These are phyloP conservation scores for Colletotrichum nymphaeae DNA, from an alignment of 2,329 filamentous ascomycete species.

Conservation along the genomic window DNA sequence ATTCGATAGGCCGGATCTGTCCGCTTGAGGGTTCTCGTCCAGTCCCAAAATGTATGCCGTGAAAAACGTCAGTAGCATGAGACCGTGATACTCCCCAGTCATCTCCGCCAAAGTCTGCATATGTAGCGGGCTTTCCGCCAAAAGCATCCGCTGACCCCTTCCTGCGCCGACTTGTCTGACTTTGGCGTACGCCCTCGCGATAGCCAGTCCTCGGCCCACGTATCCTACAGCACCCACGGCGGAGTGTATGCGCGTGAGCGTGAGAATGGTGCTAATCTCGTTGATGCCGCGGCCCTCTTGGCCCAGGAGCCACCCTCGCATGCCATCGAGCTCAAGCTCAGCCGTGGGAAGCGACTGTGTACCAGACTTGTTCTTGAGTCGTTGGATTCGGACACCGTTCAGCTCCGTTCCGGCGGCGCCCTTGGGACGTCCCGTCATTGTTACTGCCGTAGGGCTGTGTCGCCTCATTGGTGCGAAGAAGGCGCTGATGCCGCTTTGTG, in stretches of 20 bases:
- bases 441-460: conserved; percentile 41
- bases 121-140: conserved; percentile 66
- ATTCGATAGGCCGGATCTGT: neutral
- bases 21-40: conserved; percentile 53
- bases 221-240: conserved; percentile 63
- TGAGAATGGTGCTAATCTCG: conserved; percentile 76
- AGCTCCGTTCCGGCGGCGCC: conserved; percentile 53
- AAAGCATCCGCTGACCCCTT: conserved; percentile 47
- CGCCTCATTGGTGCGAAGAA: conserved; percentile 72
- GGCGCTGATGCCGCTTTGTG: conserved; percentile 63
- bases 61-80: conserved; percentile 67
- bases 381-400: conserved; percentile 76
- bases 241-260: conserved; percentile 72
- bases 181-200: conserved; percentile 67
- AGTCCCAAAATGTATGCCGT: conserved; percentile 65
- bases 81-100: conserved; percentile 65
- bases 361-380: conserved; percentile 79
- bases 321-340: conserved; percentile 73
- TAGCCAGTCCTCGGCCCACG: conserved; percentile 65
- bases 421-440: conserved; percentile 38
- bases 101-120: conserved; percentile 68
- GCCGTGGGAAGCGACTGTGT: conserved; percentile 78
- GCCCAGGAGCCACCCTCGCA: conserved; percentile 75
- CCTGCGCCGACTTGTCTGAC: conserved; percentile 62
- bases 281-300: conserved; percentile 73